Evolutionary conservation across 2,329 filamentous ascomycete genomes (phyloP).

Genomic region (Fusarium odoratissimum): DNA sequence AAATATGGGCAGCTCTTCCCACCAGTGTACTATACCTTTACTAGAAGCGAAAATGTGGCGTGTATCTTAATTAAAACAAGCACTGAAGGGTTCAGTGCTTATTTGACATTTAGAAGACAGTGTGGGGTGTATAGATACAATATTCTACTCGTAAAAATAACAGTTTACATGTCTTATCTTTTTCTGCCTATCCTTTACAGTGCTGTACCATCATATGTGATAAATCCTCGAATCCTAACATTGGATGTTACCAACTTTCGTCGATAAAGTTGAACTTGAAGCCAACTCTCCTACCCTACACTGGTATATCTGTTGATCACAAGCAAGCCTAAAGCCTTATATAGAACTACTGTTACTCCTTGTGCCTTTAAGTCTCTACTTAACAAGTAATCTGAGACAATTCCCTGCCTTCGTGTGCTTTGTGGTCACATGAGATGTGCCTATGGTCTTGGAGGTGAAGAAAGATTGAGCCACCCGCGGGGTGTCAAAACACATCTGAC

Average conservation of each 20-base stretch:
- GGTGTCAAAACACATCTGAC: too few relatives aligned
- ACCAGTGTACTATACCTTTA: conserved; percentile 35
- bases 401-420: not conserved
- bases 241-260: not conserved
- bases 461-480: not conserved
- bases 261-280: not conserved
- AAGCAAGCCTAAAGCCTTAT: not conserved
- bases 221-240: not conserved
- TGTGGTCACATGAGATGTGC: not conserved
- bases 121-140: conserved; percentile 16
- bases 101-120: not conserved
- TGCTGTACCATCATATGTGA: not conserved
- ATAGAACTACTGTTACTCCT: not conserved
- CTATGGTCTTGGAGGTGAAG: not conserved
- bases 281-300: not conserved
- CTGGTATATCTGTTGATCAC: too few relatives aligned
- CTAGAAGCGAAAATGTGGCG: conserved; percentile 6
- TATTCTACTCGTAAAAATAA: not conserved
- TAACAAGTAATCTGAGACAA: not conserved
- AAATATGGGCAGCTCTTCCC: not conserved
- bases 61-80: conserved; percentile 25
- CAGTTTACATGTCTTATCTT: not conserved
- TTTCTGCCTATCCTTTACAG: not conserved
- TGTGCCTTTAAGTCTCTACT: not conserved
- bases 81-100: conserved; percentile 2